Evolutionary conservation across 1,284 basidiomycete genomes (phyloP).

Genomic region (Cerioporus squamosus): DNA sequence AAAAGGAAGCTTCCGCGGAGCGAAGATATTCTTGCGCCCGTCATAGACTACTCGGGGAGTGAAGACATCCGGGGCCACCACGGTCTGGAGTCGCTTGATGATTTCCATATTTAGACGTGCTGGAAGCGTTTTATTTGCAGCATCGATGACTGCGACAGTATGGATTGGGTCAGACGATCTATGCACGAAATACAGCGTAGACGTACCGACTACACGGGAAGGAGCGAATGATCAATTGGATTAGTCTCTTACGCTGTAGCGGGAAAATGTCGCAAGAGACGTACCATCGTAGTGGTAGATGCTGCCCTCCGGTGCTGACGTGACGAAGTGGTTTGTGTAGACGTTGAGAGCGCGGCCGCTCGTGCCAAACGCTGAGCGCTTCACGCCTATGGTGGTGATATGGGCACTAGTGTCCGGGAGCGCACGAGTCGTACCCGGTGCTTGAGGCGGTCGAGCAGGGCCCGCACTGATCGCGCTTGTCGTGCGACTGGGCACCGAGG

Average conservation of each 20-base stretch:
- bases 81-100: conserved; percentile 60
- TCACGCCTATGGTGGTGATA: conserved; percentile 63
- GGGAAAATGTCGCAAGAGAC: conserved; percentile 25
- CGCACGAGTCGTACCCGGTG: conserved; percentile 4
- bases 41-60: conserved; percentile 73
- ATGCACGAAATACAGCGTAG: not conserved
- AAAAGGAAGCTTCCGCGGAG: conserved; percentile 59
- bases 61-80: conserved; percentile 61
- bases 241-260: not conserved
- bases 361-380: conserved; percentile 62
- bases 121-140: conserved; percentile 68
- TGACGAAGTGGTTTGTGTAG: conserved; percentile 66
- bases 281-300: conserved; percentile 79
- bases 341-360: conserved; percentile 56
- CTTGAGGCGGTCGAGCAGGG: too few species aligned
- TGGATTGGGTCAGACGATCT: not conserved
- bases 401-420: conserved; percentile 39
- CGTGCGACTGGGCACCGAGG: too few species aligned
- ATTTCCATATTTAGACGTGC: conserved; percentile 71
- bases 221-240: not conserved
- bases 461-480: too few species aligned
- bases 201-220: conserved; percentile 61
- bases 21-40: conserved; percentile 80
- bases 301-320: conserved; percentile 58
- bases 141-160: conserved; percentile 52